Conservation (phyloP, 1,284 basidiomycete species). For the Porodaedalea pini region DNA sequence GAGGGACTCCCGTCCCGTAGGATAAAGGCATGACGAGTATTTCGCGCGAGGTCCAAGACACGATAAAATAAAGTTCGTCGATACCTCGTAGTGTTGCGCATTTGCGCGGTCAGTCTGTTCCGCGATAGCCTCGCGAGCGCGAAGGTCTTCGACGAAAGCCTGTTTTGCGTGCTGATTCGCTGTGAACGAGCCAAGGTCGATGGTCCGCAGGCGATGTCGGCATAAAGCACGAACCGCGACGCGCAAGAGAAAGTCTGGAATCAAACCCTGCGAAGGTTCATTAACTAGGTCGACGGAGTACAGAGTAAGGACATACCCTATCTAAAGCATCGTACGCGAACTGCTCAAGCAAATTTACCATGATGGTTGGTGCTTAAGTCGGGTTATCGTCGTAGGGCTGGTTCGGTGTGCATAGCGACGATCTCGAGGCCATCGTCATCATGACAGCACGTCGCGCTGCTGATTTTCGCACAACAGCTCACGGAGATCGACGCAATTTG, state of each 20-base stretch:
- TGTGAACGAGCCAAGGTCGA: slow-evolving; percentile 58
- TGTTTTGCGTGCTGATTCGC: slow-evolving; percentile 68
- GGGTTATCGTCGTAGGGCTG: too few species aligned
- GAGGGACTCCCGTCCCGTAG: slow-evolving; percentile 60
- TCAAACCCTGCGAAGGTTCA: slow-evolving; percentile 44
- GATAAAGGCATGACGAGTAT: slow-evolving; percentile 72
- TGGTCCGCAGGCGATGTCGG: slow-evolving; percentile 57
- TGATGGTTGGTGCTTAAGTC: too few species aligned
- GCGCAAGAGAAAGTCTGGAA: slow-evolving; percentile 64
- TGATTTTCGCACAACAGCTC: too few species aligned
- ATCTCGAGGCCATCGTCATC: too few species aligned
- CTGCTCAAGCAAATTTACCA: too few species aligned
- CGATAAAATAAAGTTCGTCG: slow-evolving; percentile 64
- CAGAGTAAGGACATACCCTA: too few species aligned
- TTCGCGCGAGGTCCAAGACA: slow-evolving; percentile 63
- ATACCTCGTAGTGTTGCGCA: slow-evolving; percentile 78
- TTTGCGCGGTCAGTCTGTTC: slow-evolving; percentile 72
- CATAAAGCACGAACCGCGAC: slow-evolving; percentile 57
- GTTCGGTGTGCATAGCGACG: too few species aligned
- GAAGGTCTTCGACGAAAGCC: slow-evolving; percentile 54
- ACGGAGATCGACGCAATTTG: too few species aligned
- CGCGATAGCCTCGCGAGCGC: slow-evolving; percentile 54
- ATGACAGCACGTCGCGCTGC: too few species aligned
- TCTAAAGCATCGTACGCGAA: too few species aligned
- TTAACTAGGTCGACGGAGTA: too few species aligned